A percentile compares a stretch with the other conserved stretches of the same genome.
phyloP scores from a whole-genome alignment of 2,329 filamentous ascomycete species.

The Aspergillus pseudoviridinutans region DNA sequence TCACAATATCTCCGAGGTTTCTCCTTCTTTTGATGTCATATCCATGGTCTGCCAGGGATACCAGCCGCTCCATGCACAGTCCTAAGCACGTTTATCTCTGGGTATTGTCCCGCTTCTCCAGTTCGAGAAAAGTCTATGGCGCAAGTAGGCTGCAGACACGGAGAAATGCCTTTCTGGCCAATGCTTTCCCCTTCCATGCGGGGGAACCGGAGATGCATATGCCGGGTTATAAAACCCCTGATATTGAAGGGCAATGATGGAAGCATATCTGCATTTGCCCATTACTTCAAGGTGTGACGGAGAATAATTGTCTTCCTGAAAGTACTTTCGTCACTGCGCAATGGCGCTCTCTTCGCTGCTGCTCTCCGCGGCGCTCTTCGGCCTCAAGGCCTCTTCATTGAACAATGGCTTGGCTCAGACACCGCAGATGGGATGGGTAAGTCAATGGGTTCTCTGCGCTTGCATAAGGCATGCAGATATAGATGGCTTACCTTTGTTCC shows the following conservation, averaged over 20 bases:
- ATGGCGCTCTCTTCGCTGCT: constrained; percentile 10
- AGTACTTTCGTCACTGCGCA: not conserved
- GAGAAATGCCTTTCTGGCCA: not conserved
- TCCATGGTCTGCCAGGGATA: not conserved
- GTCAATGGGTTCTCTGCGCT: constrained; percentile 5
- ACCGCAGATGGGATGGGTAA: constrained; percentile 42
- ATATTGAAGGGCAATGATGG: not conserved
- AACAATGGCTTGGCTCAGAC: constrained; percentile 41
- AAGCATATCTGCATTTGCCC: not conserved
- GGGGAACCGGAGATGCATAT: not conserved
- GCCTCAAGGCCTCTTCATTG: constrained; percentile 18
- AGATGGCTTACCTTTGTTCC: not conserved
- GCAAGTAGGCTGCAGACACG: not conserved
- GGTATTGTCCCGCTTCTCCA: not conserved
- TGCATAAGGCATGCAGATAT: not conserved
- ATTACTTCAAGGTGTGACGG: not conserved
- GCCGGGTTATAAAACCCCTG: not conserved
- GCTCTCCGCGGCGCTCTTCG: constrained; percentile 7
- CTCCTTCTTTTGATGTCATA: not conserved
- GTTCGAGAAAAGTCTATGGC: not conserved
- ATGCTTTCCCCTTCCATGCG: not conserved
- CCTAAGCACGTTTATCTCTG: not conserved
- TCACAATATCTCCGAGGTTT: not conserved
- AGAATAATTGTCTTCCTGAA: not conserved
- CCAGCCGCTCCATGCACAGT: not conserved